phyloP scores from a whole-genome alignment of 1,284 basidiomycete genomes.

The Cryptococcus sp. region DNA sequence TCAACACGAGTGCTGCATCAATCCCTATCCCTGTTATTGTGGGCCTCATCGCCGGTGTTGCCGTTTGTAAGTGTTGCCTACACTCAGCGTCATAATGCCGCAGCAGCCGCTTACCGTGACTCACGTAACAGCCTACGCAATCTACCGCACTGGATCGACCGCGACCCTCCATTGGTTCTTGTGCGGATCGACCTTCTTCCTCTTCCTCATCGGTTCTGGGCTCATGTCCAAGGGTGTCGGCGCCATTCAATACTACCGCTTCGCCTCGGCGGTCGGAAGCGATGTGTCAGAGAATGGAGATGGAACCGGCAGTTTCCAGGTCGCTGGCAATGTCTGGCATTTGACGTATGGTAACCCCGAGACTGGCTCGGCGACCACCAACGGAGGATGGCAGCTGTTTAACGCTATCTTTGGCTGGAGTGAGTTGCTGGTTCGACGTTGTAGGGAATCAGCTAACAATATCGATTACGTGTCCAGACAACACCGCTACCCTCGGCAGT shows the following conservation, averaged over 20 bases:
- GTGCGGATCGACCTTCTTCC: conserved; percentile 80
- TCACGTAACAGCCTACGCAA: conserved; percentile 37
- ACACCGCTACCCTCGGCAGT: conserved; percentile 61
- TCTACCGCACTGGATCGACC: conserved; percentile 54
- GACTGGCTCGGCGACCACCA: conserved; percentile 53
- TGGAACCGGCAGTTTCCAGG: conserved; percentile 61
- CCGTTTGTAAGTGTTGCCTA: conserved; percentile 55
- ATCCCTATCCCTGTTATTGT: conserved; percentile 87
- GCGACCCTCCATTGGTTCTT: conserved; percentile 69
- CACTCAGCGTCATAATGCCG: too few species aligned
- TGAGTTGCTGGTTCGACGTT: conserved; percentile 8
- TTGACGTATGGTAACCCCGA: conserved; percentile 77
- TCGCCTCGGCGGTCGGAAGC: conserved; percentile 61
- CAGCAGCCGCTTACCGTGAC: too few species aligned
- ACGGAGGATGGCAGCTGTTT: conserved; percentile 53
- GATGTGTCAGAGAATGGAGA: conserved; percentile 70
- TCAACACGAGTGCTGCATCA: conserved; percentile 73
- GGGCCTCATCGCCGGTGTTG: conserved; percentile 72
- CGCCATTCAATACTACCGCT: conserved; percentile 65
- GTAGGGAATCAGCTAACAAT: background rate
- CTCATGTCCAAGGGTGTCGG: conserved; percentile 72
- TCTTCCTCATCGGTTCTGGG: conserved; percentile 88
- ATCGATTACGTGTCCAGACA: conserved; percentile 21
- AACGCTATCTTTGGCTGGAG: conserved; percentile 52
- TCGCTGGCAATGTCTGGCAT: conserved; percentile 74